Conservation (phyloP, 441 rosid genomes). For the Arabidopsis hybrid region DNA sequence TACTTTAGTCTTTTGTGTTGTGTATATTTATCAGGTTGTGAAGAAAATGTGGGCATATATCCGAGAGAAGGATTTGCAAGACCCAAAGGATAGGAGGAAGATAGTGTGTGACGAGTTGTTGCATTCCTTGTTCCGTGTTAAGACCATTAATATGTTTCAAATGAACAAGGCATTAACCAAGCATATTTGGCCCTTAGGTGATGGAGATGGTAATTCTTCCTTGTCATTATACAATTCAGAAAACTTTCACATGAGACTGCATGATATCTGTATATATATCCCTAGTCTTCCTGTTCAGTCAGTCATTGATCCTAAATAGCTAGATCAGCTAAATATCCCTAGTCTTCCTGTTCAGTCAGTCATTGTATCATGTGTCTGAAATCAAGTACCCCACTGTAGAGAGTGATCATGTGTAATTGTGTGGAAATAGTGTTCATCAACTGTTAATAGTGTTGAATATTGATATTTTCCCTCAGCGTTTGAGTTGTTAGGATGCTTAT, state of each 20-base stretch:
- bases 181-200: conserved; percentile 73
- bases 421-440: background rate
- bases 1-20: conserved; percentile 5
- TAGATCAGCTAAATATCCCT: background rate
- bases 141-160: conserved; percentile 73
- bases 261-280: background rate
- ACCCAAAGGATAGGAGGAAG: conserved; percentile 60
- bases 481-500: conserved; percentile 5
- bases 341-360: conserved; percentile 14
- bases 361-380: background rate
- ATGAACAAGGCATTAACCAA: conserved; percentile 77
- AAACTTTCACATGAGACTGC: conserved; percentile 6
- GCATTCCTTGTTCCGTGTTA: conserved; percentile 61
- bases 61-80: conserved; percentile 61
- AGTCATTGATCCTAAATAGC: too few relatives aligned
- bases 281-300: too few relatives aligned
- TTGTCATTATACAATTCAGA: background rate
- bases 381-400: background rate
- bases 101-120: conserved; percentile 64
- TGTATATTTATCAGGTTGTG: conserved; percentile 52
- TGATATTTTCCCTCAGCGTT: background rate
- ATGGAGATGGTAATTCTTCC: conserved; percentile 41
- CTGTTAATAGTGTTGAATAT: background rate
- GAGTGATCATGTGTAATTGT: conserved; percentile 18
- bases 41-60: conserved; percentile 68